Evolutionary conservation across 2,329 filamentous ascomycete species (phyloP), one percentile per base, ranked within the genome.

Genomic region (Pseudogymnoascus sp.): DNA sequence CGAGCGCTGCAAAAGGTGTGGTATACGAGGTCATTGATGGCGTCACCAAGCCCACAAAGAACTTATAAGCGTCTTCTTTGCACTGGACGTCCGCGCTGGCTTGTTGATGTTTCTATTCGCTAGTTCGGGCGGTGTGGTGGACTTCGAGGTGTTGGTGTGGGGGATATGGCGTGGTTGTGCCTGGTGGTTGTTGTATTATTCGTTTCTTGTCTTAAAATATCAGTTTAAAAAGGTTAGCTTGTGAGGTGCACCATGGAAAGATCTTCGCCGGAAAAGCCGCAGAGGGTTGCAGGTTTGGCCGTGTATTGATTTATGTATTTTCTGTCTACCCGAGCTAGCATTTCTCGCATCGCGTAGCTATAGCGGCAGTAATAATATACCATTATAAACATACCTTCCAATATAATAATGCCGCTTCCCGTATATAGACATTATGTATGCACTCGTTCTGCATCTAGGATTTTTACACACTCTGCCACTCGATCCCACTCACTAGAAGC

Each of bases 401-500:
- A 34, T 57, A 19, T 36, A 57, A 34, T 31, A 31, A 3, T 57
- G 51, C 28, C 4, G 28, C 5, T 57, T 34, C n/a, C 28, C 34
- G n/a, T 57, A 13, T 57, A 34, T 34, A 19, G 28, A 57, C 28
- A 34, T 16, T 31, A 28, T 57, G 51, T 3, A 57, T 57, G 16
- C 10, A 11, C 48, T 19, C 13, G 48, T 54, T 54, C 48, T 16
- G 25, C 16, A 57, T 34, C 51, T 57, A 14, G 25, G 51, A 36
- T 34, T 14, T 10, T 34, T 57, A 19, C 48, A 57, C 60, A 57
- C 60, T n/a, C 36, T 61, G 14, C 31, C 39, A 41, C 60, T 25
- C 34, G 19, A 21, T 43, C n/a, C 36, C 60, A 41, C 28, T 39
- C 60, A 41, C 69, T 76, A 69, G 14, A 43, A 25, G 14, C 10